phyloP scores from a whole-genome alignment of 345 rosid species.

The Cardamine chenopodiifolia region DNA sequence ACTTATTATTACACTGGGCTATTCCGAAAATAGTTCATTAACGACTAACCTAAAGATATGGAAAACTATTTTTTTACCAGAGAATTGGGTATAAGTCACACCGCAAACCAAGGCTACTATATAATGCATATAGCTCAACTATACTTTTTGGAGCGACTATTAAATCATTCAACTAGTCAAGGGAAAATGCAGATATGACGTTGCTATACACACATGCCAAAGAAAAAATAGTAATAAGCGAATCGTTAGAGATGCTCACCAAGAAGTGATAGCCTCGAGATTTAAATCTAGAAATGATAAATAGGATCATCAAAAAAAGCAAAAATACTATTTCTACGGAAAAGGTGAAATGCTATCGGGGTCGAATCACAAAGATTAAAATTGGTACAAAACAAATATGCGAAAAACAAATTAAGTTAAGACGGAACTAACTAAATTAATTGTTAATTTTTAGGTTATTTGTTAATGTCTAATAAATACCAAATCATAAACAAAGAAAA shows the following conservation, averaged over 20 bases:
- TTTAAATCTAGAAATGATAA: neutral
- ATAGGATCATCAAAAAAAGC: no score
- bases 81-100: conserved; percentile 3
- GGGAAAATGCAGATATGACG: neutral
- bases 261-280: neutral
- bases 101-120: neutral
- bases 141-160: neutral
- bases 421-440: neutral
- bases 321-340: no score
- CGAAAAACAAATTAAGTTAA: neutral
- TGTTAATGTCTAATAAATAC: neutral
- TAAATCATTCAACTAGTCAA: neutral
- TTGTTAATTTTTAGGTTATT: neutral
- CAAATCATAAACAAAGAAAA: neutral
- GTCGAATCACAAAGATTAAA: neutral
- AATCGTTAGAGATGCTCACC: neutral
- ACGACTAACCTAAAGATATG: neutral
- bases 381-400: neutral
- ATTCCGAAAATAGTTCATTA: neutral
- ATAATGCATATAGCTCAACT: neutral
- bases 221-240: neutral
- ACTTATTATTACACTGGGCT: neutral
- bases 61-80: neutral
- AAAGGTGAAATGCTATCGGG: neutral
- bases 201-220: conserved; percentile 3